These are phyloP conservation scores for Alternaria arborescens DNA, from an alignment of 2,329 filamentous ascomycete species.

Conservation along the genomic window DNA sequence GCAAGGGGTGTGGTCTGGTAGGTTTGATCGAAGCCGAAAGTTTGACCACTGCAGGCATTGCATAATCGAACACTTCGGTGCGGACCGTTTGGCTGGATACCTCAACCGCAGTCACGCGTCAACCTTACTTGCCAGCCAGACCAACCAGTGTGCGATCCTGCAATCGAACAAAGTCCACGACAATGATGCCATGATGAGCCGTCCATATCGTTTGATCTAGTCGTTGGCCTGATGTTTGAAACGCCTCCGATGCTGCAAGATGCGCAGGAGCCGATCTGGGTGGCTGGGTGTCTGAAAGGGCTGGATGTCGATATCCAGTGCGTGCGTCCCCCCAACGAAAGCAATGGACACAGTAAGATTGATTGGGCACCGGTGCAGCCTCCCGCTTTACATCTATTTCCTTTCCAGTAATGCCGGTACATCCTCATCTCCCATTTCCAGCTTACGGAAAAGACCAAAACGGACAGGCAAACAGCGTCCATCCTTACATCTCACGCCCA, in stretches of 20 bases:
- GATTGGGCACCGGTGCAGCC: neutral
- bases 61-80: constrained; percentile 5
- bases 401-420: neutral
- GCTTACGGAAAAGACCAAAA: neutral
- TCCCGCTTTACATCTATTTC: neutral
- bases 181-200: constrained; percentile 5
- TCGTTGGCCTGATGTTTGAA: neutral
- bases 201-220: neutral
- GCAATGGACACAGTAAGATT: neutral
- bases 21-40: constrained; percentile 2
- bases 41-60: constrained; percentile 4
- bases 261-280: constrained; percentile 3
- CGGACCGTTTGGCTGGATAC: constrained; percentile 5
- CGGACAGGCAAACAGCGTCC: neutral
- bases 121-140: neutral
- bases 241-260: constrained; percentile 2
- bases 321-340: neutral
- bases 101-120: constrained; percentile 1
- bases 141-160: neutral
- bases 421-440: constrained; percentile 3
- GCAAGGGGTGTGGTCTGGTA: constrained; percentile 2
- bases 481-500: neutral
- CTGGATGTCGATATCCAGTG: neutral
- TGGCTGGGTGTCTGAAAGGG: neutral
- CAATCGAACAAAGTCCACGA: neutral